Base-by-base conservation (phyloP, 768 basidiomycete genomes). In the Panaeolus papilionaceus region DNA sequence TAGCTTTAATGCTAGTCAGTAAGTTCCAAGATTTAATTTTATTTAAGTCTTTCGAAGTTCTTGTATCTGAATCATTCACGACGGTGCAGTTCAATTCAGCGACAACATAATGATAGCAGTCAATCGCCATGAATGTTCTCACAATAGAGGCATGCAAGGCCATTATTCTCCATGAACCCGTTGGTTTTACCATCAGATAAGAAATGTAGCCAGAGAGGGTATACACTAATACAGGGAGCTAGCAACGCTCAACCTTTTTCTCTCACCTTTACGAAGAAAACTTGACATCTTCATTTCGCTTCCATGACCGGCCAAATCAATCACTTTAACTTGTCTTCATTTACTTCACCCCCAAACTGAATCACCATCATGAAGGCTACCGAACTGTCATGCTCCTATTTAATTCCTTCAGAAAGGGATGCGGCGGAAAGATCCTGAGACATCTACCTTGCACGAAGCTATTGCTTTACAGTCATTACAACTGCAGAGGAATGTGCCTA, bases 271-370 rank as follows among this genome's bases (percentile, higher is more conserved):
- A 58, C 54, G 28, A 16, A 58, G 28, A 58, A 58, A 58, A 37
- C 54, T 49, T 6, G 33, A 26, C 54, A 28, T 16, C 54, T 10
- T 37, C 8, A 33, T 58, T 33, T 58, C 28, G 28, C 54, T 58
- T 58, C 54, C 3, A 26, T 26, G 23, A 23, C 54, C 54, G 20
- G 9, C 16, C 54, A 58, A 58, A 58, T 58, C 54, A 33, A 58
- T 58, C 54, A 58, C 54, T 58, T 58, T 58, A 58, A 58, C 54
- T 58, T 58, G 54, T 58, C 54, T 58, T 58, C 33, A 58, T 49
- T 58, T 58, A 33, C 54, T 33, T 1, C 54, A 33, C 49, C 49
- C 7, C 49, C 49, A 51, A 51, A 58, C 26, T 58, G 54, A 58
- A 58, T 58, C 54, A 58, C 33, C 28, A 58, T 58, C 28, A 58